Percentiles rank a stretch among this genome's conserved stretches.
Evolutionary conservation across 257 asterid genomes (phyloP).

Genomic region (Nicotiana sylvestris): DNA sequence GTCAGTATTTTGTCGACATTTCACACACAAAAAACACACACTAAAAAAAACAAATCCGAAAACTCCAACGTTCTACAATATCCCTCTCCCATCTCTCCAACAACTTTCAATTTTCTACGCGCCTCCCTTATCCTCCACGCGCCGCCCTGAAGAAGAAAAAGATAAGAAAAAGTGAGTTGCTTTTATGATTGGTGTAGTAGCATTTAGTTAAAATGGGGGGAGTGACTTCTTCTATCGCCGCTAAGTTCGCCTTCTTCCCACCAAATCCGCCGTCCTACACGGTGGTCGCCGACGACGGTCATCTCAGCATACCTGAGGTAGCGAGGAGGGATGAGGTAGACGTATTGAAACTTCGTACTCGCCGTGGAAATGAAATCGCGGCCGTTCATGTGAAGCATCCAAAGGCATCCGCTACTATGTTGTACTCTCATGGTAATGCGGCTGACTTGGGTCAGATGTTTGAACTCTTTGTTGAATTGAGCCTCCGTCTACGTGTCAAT

Average conservation of each 20-base stretch:
- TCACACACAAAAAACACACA: not conserved
- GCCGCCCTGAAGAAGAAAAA: not conserved
- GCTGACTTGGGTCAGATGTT: conserved; percentile 99
- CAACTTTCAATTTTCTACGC: not conserved
- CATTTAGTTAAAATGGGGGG: conserved; percentile 58
- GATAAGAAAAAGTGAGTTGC: not conserved
- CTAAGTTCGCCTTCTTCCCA: conserved; percentile 97
- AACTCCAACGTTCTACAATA: conserved; percentile 9
- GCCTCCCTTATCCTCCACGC: conserved; percentile 1
- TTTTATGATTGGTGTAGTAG: conserved; percentile 5
- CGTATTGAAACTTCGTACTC: conserved; percentile 74
- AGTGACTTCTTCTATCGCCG: conserved; percentile 95
- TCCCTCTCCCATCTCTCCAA: not conserved
- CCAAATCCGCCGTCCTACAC: conserved; percentile 95
- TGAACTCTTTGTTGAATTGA: conserved; percentile 92
- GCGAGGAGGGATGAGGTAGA: conserved; percentile 76
- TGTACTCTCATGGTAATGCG: conserved; percentile 97
- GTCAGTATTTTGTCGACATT: not conserved
- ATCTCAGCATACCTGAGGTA: conserved; percentile 68
- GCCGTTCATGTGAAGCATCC: conserved; percentile 85
- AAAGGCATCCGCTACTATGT: conserved; percentile 78
- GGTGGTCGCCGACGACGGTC: conserved; percentile 61
- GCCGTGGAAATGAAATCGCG: conserved; percentile 83
- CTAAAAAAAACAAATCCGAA: not conserved
- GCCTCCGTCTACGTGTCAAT: conserved; percentile 86